Percentiles rank a stretch among this genome's conserved stretches.
Evolutionary conservation across 805 yeast species (phyloP).

Genomic region (Schizosaccharomyces cryophilus): DNA sequence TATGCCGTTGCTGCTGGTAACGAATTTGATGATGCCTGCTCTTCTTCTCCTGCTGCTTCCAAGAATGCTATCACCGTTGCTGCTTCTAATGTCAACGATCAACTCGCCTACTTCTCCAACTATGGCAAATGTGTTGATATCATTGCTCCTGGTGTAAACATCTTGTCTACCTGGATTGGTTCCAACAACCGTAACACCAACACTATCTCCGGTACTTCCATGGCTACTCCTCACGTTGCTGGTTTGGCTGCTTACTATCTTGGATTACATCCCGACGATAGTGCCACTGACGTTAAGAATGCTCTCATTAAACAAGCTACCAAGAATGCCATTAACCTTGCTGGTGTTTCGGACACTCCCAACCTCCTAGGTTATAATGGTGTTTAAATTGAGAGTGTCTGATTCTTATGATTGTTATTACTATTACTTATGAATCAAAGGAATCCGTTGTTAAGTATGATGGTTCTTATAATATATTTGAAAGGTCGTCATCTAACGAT

Average conservation of each 20-base stretch:
- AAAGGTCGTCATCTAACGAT: too few relatives aligned
- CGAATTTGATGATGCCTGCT: constrained; percentile 35
- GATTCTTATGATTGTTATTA: not conserved
- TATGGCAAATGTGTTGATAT: constrained; percentile 89
- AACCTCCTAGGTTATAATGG: not conserved
- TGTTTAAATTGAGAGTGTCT: not conserved
- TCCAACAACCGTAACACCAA: constrained; percentile 23
- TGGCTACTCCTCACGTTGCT: constrained; percentile 38
- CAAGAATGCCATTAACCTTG: not conserved
- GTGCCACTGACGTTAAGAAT: not conserved
- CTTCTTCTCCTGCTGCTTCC: constrained; percentile 38
- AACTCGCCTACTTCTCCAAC: constrained; percentile 87
- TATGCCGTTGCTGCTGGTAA: constrained; percentile 43
- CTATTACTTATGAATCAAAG: too few relatives aligned
- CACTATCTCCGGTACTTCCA: constrained; percentile 35
- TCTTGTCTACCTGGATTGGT: constrained; percentile 31
- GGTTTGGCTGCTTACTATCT: constrained; percentile 30
- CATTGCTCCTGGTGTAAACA: constrained; percentile 74
- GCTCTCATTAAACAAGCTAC: not conserved
- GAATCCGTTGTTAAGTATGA: too few relatives aligned
- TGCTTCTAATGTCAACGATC: constrained; percentile 70
- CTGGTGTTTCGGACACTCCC: not conserved
- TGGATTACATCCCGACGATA: not conserved
- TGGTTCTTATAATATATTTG: too few relatives aligned
- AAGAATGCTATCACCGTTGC: constrained; percentile 67